Base-by-base conservation (phyloP, 2,329 filamentous ascomycete genomes). In the Sclerotinia sclerotiorum region DNA sequence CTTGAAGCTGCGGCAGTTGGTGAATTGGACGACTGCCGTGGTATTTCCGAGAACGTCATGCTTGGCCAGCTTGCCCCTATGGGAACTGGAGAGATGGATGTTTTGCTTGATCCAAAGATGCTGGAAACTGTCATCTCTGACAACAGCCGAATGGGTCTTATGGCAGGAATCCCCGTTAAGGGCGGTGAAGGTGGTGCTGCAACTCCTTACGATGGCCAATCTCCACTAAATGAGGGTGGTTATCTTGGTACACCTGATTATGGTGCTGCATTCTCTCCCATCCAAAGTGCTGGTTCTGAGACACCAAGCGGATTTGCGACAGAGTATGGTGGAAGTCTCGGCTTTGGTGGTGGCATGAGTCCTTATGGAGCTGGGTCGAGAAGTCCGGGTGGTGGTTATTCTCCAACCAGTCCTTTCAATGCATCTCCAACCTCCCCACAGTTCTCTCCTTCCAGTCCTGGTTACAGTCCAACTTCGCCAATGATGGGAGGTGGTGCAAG, bases 31-130 rank as follows among this genome's bases (percentile, higher is more conserved):
- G 95, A 99, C 80, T 99, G 96, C 82, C 91, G 93, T 70, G 95
- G 95, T 84, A 94, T 99, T 63, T 98, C 95, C 21, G 95, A 99
- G 82, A 99, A 99, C 82, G 90, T 99, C 78, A 99, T 99, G 87
- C 87, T 99, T 71, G 95, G 95, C 71, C 95, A 99, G 82, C 87
- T 98, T 81, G 95, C 96, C 6, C 95, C 96, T 42, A 94, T 97
- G 85, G 95, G 95, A 71, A 99, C 96, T 69, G 95, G 95, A 72
- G 93, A 97, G 80, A 94, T 99, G 76, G 93, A 99, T 72, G 89
- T 98, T 66, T 88, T 94, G 74, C 85, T 99, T 73, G 96, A 99
- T 78, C 93, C 93, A 72, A 91, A 91, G 80, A 97, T 99, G 92
- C 87, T 98, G 55, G 92, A 96, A 79, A 97, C 94, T 24, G 93